Evolutionary conservation across 2,329 filamentous ascomycete genomes (phyloP).

Genomic region (Fusarium humuli): DNA sequence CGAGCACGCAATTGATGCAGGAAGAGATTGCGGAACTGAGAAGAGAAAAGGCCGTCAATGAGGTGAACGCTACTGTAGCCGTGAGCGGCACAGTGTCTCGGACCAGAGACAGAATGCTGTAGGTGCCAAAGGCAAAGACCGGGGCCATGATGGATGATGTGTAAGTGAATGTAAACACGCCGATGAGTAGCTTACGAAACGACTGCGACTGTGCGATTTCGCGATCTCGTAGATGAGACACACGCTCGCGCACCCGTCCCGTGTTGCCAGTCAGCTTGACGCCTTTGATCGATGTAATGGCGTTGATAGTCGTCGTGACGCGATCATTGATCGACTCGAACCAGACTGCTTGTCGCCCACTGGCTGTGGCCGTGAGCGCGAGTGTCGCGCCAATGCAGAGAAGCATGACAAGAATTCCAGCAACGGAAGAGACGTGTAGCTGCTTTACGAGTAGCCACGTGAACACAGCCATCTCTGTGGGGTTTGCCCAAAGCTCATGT

Average conservation of each 20-base stretch:
- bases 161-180: constrained; percentile 10
- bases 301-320: constrained; percentile 13
- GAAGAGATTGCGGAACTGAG: constrained; percentile 12
- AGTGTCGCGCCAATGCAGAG: constrained; percentile 11
- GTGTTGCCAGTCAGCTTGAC: constrained; percentile 10
- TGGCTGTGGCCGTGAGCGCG: constrained; percentile 8
- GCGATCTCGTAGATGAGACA: constrained; percentile 9
- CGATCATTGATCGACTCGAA: constrained; percentile 13
- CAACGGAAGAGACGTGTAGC: constrained; percentile 9
- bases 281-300: constrained; percentile 12
- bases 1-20: constrained; percentile 9
- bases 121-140: constrained; percentile 13
- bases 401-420: constrained; percentile 14
- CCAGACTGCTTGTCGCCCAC: constrained; percentile 9
- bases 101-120: constrained; percentile 10
- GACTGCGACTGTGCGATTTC: constrained; percentile 12
- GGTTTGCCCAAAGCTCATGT: constrained; percentile 12
- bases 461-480: constrained; percentile 6
- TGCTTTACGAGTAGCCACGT: constrained; percentile 13
- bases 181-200: constrained; percentile 9
- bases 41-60: constrained; percentile 10
- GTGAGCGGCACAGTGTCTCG: constrained; percentile 8
- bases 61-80: constrained; percentile 8
- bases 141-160: constrained; percentile 11
- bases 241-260: constrained; percentile 2